Base-by-base conservation (phyloP, 352 stramenopile genomes). In the Lagenidium giganteum region DNA sequence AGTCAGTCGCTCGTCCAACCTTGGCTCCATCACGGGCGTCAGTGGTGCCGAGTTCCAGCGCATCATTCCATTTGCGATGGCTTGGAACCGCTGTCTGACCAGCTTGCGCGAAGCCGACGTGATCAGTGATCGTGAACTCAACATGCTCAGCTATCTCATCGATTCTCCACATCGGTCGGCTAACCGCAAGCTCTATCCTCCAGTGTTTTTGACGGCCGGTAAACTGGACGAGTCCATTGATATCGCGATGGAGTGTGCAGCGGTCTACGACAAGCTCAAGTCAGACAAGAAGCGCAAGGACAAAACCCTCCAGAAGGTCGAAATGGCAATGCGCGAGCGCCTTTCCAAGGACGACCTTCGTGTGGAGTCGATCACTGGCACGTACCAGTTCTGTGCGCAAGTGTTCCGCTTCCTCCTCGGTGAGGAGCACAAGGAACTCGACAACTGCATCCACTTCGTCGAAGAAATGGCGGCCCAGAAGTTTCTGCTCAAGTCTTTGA, bases 311-410 rank as follows among this genome's bases (percentile, higher is more conserved):
- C 79, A 94, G 49, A 94, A 92, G 61, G 83, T 94, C 27, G 82
- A 92, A 38, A 88, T 67, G n/a, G 82, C 72, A 8, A 94, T 94
- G 82, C 77, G 74, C n/a, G 79, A 90, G 21, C 77, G 82, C 45
- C 57, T 94, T 16, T 63, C 83, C 3, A 94, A 94, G 62, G 82
- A 94, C 31, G 78, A 94, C 36, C 32, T 94, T 50, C 79, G 82
- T 38, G 54, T 94, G 7, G 77, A 94, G 43, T 86, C 79, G 7
- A 68, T 90, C 51, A 38, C 90, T 14, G 82, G 82, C 0, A 91
- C 79, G 17, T 94, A 92, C 68, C 90, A 91, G 50, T 94, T 94
- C 49, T 84, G 77, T 0, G 92, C 82, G 1, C 82, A 94, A 37
- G 79, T 83, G 28, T 51, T 94, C 40, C 75, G 70, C 9, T 76